Conservation (phyloP, 1,284 basidiomycete species). For the Mrakiaceae sp. region DNA sequence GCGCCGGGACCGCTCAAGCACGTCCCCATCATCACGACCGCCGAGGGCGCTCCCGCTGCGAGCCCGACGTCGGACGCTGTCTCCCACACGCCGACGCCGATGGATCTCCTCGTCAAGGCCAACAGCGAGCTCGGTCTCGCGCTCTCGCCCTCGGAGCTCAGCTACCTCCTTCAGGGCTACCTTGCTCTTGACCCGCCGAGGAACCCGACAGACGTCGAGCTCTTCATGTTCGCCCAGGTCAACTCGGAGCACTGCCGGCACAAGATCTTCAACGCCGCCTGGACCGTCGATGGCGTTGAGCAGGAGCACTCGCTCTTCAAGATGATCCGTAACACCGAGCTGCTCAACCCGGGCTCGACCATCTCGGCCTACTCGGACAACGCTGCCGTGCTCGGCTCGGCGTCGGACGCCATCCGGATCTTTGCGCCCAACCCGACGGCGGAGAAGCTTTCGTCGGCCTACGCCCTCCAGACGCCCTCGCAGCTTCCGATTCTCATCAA, state of each 20-base stretch:
- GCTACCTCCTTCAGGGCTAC: conserved; percentile 86
- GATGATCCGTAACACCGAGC: conserved; percentile 97
- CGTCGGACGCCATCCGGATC: conserved; percentile 9
- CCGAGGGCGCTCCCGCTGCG: conserved; percentile 38
- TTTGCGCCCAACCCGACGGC: conserved; percentile 13
- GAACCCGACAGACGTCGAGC: conserved; percentile 89
- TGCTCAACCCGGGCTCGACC: conserved; percentile 51
- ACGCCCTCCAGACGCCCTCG: conserved; percentile 1
- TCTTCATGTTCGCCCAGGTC: conserved; percentile 99
- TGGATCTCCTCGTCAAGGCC: conserved; percentile 52
- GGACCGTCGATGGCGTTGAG: conserved; percentile 70
- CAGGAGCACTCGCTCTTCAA: conserved; percentile 76
- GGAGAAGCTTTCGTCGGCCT: neutral
- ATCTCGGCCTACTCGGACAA: conserved; percentile 98
- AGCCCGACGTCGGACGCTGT: conserved; percentile 23
- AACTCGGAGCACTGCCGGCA: conserved; percentile 99
- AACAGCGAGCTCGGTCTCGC: conserved; percentile 85
- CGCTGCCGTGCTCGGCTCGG: conserved; percentile 81
- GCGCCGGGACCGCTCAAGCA: conserved; percentile 57
- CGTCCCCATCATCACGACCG: conserved; percentile 43
- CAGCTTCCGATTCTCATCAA: conserved; percentile 89
- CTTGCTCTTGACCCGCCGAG: conserved; percentile 54
- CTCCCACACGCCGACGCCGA: conserved; percentile 37
- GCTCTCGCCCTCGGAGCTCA: conserved; percentile 77
- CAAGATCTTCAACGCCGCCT: conserved; percentile 98